phyloP scores from a whole-genome alignment of 2,329 filamentous ascomycete species.

The Cryphonectria naterciae region DNA sequence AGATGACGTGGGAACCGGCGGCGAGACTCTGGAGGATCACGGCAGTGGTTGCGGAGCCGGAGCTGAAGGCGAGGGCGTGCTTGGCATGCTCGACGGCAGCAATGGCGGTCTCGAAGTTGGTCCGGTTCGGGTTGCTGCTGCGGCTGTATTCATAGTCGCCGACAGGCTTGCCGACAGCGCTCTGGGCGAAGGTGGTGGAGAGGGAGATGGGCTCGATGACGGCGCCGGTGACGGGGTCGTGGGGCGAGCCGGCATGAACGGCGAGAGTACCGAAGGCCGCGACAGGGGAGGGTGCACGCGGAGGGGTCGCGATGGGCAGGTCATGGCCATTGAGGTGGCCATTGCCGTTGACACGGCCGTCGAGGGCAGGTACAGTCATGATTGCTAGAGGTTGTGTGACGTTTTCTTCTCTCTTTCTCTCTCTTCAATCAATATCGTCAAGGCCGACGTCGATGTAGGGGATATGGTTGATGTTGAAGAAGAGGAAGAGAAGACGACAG shows the following conservation, averaged over 20 bases:
- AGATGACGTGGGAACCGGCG: conserved; percentile 89
- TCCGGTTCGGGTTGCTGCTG: conserved; percentile 90
- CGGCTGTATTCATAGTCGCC: conserved; percentile 92
- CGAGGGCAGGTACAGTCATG: conserved; percentile 22
- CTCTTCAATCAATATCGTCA: not conserved
- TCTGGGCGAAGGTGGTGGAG: conserved; percentile 95
- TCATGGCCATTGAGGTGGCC: conserved; percentile 32
- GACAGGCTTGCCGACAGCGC: conserved; percentile 81
- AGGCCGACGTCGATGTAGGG: not conserved
- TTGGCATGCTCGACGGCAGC: conserved; percentile 91
- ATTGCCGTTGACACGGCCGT: conserved; percentile 20
- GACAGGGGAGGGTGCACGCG: conserved; percentile 71
- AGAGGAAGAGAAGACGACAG: not conserved
- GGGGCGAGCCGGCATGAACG: conserved; percentile 89
- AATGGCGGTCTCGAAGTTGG: conserved; percentile 91
- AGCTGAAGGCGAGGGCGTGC: conserved; percentile 92
- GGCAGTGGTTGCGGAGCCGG: conserved; percentile 91
- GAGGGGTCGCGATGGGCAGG: conserved; percentile 64
- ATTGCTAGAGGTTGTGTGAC: not conserved
- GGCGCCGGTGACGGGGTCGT: conserved; percentile 89
- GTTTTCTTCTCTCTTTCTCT: not conserved
- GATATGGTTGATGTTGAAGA: not conserved
- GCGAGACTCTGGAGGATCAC: conserved; percentile 92
- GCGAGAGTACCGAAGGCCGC: conserved; percentile 90
- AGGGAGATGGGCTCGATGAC: conserved; percentile 97